Evolutionary conservation across 768 basidiomycete genomes (phyloP).

Genomic region (Pleurotus salmoneostramineus): DNA sequence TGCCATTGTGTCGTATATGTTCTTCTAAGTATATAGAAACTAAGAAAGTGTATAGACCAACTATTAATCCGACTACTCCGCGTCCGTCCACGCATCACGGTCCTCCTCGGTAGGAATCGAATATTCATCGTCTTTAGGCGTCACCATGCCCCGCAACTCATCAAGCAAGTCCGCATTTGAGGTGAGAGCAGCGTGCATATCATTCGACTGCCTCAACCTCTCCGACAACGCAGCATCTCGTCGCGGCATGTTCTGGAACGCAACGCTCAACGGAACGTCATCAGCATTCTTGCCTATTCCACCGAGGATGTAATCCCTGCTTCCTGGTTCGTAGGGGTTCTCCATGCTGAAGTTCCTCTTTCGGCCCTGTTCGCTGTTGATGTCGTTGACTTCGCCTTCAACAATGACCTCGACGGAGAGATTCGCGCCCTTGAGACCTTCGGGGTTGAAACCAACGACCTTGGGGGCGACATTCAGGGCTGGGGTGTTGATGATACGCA

Average conservation of each 20-base stretch:
- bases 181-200: neutral
- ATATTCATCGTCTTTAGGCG: neutral
- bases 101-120: neutral
- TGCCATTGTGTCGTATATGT: too few relatives aligned
- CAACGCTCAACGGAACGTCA: neutral
- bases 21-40: neutral
- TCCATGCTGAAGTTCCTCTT: constrained; percentile 23
- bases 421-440: constrained; percentile 32
- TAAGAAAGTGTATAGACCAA: neutral
- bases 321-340: constrained; percentile 49
- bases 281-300: neutral
- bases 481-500: constrained; percentile 23
- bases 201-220: neutral
- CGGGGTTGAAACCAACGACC: constrained; percentile 37
- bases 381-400: constrained; percentile 16
- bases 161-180: neutral
- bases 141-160: neutral
- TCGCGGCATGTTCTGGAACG: neutral
- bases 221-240: neutral
- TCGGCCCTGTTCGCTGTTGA: constrained; percentile 5
- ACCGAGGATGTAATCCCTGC: constrained; percentile 34
- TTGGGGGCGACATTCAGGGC: constrained; percentile 33
- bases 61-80: neutral
- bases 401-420: constrained; percentile 26
- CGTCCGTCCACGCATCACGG: neutral